Conservation (phyloP, 768 basidiomycete genomes). For the Dioszegia crocea region DNA sequence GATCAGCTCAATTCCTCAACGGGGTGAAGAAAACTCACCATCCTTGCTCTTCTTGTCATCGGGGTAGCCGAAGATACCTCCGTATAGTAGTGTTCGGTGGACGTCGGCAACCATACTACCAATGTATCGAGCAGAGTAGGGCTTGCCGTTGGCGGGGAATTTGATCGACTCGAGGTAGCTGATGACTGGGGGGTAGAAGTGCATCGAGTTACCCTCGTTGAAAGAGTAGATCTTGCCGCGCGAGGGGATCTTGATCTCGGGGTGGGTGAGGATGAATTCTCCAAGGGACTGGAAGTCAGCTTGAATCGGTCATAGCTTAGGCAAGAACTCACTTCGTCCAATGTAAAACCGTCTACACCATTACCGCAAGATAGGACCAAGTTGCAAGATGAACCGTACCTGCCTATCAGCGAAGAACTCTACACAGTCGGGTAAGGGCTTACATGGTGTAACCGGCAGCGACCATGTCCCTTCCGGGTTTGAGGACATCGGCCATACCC, state of each 20-base stretch:
- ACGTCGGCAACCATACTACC: constrained; percentile 99
- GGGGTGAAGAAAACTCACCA: constrained; percentile 20
- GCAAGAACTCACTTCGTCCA: constrained; percentile 61
- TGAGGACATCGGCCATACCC: constrained; percentile 77
- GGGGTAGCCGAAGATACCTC: constrained; percentile 98
- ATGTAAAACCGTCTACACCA: constrained; percentile 96
- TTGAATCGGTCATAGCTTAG: background rate
- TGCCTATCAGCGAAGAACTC: constrained; percentile 29
- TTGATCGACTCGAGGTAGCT: constrained; percentile 76
- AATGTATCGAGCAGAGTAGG: constrained; percentile 63
- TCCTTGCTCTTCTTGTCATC: constrained; percentile 95
- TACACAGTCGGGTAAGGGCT: constrained; percentile 36
- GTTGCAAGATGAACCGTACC: constrained; percentile 94
- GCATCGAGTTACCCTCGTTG: constrained; percentile 97
- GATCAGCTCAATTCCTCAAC: background rate
- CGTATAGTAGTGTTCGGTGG: constrained; percentile 81
- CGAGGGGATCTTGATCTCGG: constrained; percentile 85
- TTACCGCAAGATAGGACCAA: constrained; percentile 89
- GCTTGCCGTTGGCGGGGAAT: constrained; percentile 51
- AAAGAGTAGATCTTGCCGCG: constrained; percentile 99
- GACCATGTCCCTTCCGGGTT: constrained; percentile 94
- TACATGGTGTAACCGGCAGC: constrained; percentile 97
- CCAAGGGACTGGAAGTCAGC: constrained; percentile 60
- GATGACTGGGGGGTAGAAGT: constrained; percentile 83
- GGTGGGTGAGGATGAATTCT: constrained; percentile 98